These are phyloP conservation scores for Lactifluus piperatus DNA, from an alignment of 768 basidiomycete genomes.

Conservation along the genomic window DNA sequence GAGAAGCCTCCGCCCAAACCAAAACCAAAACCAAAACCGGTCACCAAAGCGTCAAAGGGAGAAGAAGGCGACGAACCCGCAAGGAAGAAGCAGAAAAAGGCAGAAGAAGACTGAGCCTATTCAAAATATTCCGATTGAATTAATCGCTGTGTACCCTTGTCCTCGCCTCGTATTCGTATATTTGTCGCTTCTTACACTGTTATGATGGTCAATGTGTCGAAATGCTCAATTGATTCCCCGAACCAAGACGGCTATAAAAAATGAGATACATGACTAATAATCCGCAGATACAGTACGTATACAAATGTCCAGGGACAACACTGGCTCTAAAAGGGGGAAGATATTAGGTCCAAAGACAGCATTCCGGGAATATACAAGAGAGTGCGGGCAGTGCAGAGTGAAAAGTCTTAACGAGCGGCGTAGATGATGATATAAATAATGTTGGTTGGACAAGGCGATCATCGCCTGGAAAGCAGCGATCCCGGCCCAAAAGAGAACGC, in stretches of 20 bases:
- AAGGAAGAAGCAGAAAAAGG: slow-evolving; percentile 69
- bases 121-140: neutral
- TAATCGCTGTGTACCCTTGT: neutral
- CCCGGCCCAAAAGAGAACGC: slow-evolving; percentile 62
- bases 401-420: neutral
- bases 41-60: slow-evolving; percentile 32
- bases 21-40: slow-evolving; percentile 37
- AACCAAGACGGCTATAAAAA: slow-evolving; percentile 3
- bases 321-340: neutral
- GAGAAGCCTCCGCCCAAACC: slow-evolving; percentile 19
- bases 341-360: neutral
- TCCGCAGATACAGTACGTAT: slow-evolving; percentile 2
- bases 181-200: neutral
- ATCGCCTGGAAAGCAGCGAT: slow-evolving; percentile 56
- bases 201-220: neutral
- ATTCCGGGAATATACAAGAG: neutral
- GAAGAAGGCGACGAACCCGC: slow-evolving; percentile 44
- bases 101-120: slow-evolving; percentile 31
- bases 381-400: neutral
- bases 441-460: slow-evolving; percentile 9
- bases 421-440: slow-evolving; percentile 2
- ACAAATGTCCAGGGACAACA: neutral
- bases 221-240: neutral
- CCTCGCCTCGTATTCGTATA: neutral
- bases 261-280: slow-evolving; percentile 10